phyloP scores from a whole-genome alignment of 495 filamentous ascomycete species.

The Tricharina praecox region DNA sequence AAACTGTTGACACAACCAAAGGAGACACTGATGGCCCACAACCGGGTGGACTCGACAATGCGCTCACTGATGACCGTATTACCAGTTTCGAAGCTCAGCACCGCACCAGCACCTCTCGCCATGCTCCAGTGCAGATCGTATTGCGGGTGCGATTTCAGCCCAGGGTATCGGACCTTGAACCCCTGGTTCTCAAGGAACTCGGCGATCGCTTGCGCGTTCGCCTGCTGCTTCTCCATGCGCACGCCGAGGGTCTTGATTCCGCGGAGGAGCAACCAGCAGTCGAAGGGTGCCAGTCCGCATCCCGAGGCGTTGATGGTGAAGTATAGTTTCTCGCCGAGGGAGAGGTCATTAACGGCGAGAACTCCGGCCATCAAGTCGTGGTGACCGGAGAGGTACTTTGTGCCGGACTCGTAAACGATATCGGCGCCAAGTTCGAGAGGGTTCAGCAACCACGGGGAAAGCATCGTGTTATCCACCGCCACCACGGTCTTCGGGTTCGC shows the following conservation, averaged over 20 bases:
- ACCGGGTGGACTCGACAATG: constrained; percentile 76
- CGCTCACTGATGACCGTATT: constrained; percentile 64
- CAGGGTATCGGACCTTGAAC: constrained; percentile 89
- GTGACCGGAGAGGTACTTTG: constrained; percentile 93
- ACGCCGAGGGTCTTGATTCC: constrained; percentile 93
- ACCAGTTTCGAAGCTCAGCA: constrained; percentile 90
- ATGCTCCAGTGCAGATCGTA: constrained; percentile 91
- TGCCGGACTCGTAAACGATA: constrained; percentile 91
- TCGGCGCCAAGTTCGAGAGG: constrained; percentile 88
- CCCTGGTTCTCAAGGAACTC: constrained; percentile 81
- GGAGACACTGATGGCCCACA: constrained; percentile 91
- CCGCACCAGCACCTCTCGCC: constrained; percentile 82
- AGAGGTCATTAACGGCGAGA: constrained; percentile 66
- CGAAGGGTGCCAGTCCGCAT: constrained; percentile 83
- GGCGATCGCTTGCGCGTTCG: constrained; percentile 76
- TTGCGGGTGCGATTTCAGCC: constrained; percentile 83
- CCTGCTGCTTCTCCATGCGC: constrained; percentile 94
- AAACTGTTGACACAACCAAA: constrained; percentile 97
- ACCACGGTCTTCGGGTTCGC: constrained; percentile 70
- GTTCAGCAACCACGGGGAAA: constrained; percentile 80
- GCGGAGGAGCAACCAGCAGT: constrained; percentile 86
- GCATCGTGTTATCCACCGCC: constrained; percentile 95
- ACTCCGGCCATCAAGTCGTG: constrained; percentile 99
- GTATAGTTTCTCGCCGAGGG: constrained; percentile 74
- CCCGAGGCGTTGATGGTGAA: constrained; percentile 93